A percentile compares a stretch with the other conserved stretches of the same genome.
Conservation (phyloP, 352 stramenopile species). For the Globisporangium okanoganense region DNA sequence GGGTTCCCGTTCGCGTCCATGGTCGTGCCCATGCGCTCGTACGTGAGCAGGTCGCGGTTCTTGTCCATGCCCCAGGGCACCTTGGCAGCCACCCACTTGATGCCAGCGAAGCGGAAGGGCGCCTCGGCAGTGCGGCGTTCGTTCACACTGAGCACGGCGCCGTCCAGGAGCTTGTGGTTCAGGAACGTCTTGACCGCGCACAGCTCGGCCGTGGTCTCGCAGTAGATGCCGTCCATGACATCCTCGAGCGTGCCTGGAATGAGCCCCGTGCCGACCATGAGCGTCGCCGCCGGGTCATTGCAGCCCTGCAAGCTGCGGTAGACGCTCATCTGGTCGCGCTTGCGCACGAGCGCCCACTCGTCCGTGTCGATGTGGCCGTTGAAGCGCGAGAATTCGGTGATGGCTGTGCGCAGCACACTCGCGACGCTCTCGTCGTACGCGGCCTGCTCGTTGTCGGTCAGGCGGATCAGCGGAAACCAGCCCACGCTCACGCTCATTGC, state of each 20-base stretch:
- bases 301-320: slow-evolving; percentile 9
- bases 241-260: slow-evolving; percentile 20
- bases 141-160: slow-evolving; percentile 26
- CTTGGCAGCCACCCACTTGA: slow-evolving; percentile 40
- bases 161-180: slow-evolving; percentile 31
- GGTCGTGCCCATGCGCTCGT: slow-evolving; percentile 51
- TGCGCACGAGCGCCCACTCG: slow-evolving; percentile 17
- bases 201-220: slow-evolving; percentile 36
- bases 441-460: slow-evolving; percentile 10
- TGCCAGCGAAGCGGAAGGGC: slow-evolving; percentile 42
- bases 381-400: slow-evolving; percentile 14
- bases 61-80: slow-evolving; percentile 25
- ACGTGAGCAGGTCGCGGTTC: slow-evolving; percentile 37
- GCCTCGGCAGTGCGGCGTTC: slow-evolving; percentile 24
- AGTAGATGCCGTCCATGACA: slow-evolving; percentile 45
- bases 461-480: slow-evolving; percentile 14
- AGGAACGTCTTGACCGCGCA: slow-evolving; percentile 31
- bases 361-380: slow-evolving; percentile 16
- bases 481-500: slow-evolving; percentile 8
- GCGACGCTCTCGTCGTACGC: slow-evolving; percentile 10
- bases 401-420: neutral
- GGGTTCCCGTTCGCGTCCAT: slow-evolving; percentile 40
- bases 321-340: slow-evolving; percentile 15
- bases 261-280: slow-evolving; percentile 12
- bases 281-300: slow-evolving; percentile 1